Percentiles rank a stretch among this genome's conserved stretches.
These are phyloP conservation scores for Pseudisothecium myosuroides DNA, from an alignment of 225 moss, liverwort and hornwort genomes.

Conservation along the genomic window DNA sequence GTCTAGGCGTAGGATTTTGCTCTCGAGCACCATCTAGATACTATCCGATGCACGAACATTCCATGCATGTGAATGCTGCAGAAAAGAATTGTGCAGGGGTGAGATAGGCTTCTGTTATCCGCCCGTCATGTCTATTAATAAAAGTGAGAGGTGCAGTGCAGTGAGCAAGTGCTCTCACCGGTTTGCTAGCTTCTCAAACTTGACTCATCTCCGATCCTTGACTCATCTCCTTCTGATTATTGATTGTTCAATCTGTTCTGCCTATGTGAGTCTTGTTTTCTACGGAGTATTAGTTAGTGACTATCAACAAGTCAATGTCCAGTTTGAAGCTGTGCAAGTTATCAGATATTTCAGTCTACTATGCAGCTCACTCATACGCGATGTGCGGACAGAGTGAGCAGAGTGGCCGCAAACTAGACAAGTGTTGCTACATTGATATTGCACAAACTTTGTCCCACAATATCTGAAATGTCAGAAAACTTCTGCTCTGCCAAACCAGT, in stretches of 20 bases:
- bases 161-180: constrained; percentile 6
- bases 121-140: constrained; percentile 26
- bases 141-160: constrained; percentile 1
- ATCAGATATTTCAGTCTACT: not conserved
- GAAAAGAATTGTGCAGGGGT: constrained; percentile 6
- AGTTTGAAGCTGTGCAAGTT: not conserved
- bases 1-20: constrained; percentile 27
- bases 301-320: not conserved
- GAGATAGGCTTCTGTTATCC: constrained; percentile 13
- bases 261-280: not conserved
- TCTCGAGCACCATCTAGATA: constrained; percentile 16
- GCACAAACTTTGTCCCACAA: not conserved
- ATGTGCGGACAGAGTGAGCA: not conserved
- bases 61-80: constrained; percentile 4
- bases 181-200: not conserved
- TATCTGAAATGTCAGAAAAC: not conserved
- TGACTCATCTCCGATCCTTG: not conserved
- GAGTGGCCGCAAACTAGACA: not conserved
- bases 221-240: not conserved
- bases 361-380: not conserved
- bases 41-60: constrained; percentile 7
- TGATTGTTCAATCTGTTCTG: not conserved
- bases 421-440: not conserved
- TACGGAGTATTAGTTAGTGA: not conserved
- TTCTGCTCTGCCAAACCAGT: not conserved